phyloP scores from a whole-genome alignment of 2,329 filamentous ascomycete species.

The Chlorencoelia australis region DNA sequence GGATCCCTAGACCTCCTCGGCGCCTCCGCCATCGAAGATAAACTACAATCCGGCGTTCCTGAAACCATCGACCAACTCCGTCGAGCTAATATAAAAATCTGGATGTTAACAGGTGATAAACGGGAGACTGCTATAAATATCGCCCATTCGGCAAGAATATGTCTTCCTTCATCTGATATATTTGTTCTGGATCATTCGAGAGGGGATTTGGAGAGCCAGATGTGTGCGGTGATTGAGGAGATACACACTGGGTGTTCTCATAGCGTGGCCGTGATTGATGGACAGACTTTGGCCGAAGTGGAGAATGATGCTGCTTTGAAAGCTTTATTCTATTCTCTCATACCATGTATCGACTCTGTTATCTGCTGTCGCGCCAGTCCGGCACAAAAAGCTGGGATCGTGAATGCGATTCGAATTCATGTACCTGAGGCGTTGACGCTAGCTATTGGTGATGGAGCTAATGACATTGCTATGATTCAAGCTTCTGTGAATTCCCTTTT shows the following conservation, averaged over 20 bases:
- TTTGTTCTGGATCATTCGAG: constrained; percentile 59
- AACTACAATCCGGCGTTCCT: constrained; percentile 79
- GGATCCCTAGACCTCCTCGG: constrained; percentile 74
- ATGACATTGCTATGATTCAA: constrained; percentile 94
- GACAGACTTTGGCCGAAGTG: constrained; percentile 62
- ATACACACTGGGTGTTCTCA: constrained; percentile 61
- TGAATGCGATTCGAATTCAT: constrained; percentile 65
- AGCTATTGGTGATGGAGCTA: constrained; percentile 87
- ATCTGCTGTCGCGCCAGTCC: constrained; percentile 90
- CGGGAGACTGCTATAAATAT: constrained; percentile 89
- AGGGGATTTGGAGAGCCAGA: constrained; percentile 55
- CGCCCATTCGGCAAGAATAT: constrained; percentile 75
- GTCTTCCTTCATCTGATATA: constrained; percentile 58
- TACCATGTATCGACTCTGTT: constrained; percentile 73
- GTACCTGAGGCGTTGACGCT: constrained; percentile 70
- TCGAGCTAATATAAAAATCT: constrained; percentile 77
- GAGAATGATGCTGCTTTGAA: constrained; percentile 52
- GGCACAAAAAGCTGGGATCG: constrained; percentile 82
- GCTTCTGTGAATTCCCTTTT: no score
- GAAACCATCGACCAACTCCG: constrained; percentile 85
- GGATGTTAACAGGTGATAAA: constrained; percentile 95
- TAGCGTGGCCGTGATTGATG: constrained; percentile 74
- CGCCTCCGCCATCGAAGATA: constrained; percentile 88
- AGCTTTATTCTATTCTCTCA: constrained; percentile 65
- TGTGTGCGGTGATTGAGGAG: constrained; percentile 53